phyloP scores from a whole-genome alignment of 2,329 filamentous ascomycete species.

The Ophiostoma perfectum region DNA sequence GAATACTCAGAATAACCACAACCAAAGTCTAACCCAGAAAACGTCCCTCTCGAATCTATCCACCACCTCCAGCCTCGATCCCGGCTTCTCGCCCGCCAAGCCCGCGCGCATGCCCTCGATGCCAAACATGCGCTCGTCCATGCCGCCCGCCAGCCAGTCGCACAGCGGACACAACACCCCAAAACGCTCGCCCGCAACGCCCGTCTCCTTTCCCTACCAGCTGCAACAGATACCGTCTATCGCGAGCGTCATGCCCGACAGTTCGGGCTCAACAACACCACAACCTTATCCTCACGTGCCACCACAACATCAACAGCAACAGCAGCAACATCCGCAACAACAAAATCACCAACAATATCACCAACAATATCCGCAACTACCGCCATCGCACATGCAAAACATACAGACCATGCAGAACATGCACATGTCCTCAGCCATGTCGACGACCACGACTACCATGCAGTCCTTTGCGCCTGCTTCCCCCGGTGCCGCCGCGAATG shows the following conservation, averaged over 20 bases:
- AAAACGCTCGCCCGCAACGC: background rate
- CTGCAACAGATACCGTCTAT: background rate
- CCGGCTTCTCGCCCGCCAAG: background rate
- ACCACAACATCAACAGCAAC: background rate
- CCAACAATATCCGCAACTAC: background rate
- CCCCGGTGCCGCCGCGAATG: background rate
- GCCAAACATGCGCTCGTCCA: constrained; percentile 2
- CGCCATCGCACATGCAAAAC: background rate
- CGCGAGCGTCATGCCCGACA: too few relatives aligned
- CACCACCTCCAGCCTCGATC: background rate
- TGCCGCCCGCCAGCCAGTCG: background rate
- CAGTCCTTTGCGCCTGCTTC: background rate
- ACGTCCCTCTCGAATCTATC: background rate
- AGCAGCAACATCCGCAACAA: background rate
- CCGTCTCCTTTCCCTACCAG: constrained; percentile 3
- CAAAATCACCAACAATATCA: constrained; percentile 2
- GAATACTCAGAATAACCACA: background rate
- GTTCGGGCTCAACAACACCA: background rate
- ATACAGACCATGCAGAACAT: background rate
- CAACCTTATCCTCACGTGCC: background rate
- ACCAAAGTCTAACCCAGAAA: background rate
- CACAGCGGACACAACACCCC: constrained; percentile 11
- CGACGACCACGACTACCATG: background rate
- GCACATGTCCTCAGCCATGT: background rate
- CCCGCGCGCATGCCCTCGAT: constrained; percentile 2